Base-by-base conservation (phyloP, 495 filamentous ascomycete genomes). In the Penicillium angulare region DNA sequence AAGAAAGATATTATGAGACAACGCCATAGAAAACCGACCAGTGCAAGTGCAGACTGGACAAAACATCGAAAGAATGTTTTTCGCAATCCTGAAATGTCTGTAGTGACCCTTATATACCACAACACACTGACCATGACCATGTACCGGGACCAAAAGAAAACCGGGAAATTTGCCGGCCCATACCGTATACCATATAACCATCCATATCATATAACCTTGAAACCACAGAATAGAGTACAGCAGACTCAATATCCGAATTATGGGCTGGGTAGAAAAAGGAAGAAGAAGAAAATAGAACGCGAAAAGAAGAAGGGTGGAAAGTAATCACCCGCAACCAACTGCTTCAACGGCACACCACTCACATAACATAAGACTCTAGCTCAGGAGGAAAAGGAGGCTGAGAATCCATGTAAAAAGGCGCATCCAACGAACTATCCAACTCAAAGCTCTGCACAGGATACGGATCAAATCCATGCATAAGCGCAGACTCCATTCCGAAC, bases 331-430 rank as follows among this genome's bases (percentile, higher is more conserved):
- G n/a, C n/a, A n/a, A n/a, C n/a, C n/a, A n/a, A n/a, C n/a, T n/a
- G n/a, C n/a, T n/a, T n/a, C n/a, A n/a, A n/a, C n/a, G n/a, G n/a
- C 55, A 47, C 47, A 55, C 46, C 32, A 49, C 44, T 65, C 57
- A 64, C 54, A 64, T 60, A 49, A 71, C 65, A 67, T 67, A 72
- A 40, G 66, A 60, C 47, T 69, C 65, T 36, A 69, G 56, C 55
- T 70, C 71, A 21, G 68, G 56, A 23, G 59, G 56, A 23, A 69
- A 35, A 20, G 61, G 49, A 31, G 59, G 55, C 43, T 71, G 65
- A 15, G 68, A 47, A 20, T 66, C 66, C 35, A 71, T 43, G 43
- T 66, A 77, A 47, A 67, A 74, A 9, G 69, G 60, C 24, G 44
- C 47, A 45, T 72, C 66, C 18, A 71, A 57, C 17, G 67, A 45